A percentile compares a stretch with the other conserved stretches of the same genome.
Conservation (phyloP, 1,139 yeast genomes). For the Magnusiomyces tetraspermus region DNA sequence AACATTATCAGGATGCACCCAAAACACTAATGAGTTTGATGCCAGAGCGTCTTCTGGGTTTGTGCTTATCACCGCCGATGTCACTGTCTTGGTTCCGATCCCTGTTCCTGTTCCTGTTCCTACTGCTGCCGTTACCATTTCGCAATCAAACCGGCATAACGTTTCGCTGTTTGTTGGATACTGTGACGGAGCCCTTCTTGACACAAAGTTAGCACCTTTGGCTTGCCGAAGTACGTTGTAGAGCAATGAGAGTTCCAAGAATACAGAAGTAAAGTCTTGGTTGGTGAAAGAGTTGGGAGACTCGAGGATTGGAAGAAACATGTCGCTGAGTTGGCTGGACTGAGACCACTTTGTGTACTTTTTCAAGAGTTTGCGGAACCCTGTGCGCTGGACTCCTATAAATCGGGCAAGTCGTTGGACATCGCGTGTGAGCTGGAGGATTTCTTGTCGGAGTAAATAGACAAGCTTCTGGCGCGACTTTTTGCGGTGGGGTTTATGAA, state of each 20-base stretch:
- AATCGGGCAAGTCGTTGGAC: slow-evolving; percentile 66
- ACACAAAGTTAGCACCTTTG: slow-evolving; percentile 8
- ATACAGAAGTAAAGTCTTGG: slow-evolving; percentile 54
- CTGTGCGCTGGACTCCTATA: slow-evolving; percentile 71
- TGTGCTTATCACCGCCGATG: too few relatives aligned
- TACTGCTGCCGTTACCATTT: slow-evolving; percentile 30
- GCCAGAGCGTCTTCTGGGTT: too few relatives aligned
- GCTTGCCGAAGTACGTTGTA: slow-evolving; percentile 41
- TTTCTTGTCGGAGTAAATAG: slow-evolving; percentile 29
- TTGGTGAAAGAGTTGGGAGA: slow-evolving; percentile 48
- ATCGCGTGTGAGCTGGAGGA: slow-evolving; percentile 44
- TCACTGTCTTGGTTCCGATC: too few relatives aligned
- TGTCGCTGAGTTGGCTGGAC: slow-evolving; percentile 27
- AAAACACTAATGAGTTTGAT: too few relatives aligned
- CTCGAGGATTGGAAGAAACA: slow-evolving; percentile 31
- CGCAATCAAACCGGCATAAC: slow-evolving; percentile 34
- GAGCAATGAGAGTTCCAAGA: slow-evolving; percentile 52
- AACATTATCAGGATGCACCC: slow-evolving; percentile 36
- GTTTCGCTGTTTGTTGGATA: slow-evolving; percentile 17
- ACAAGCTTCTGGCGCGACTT: slow-evolving; percentile 23
- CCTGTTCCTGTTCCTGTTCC: too few relatives aligned
- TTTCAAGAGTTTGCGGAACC: slow-evolving; percentile 69
- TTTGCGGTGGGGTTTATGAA: not conserved
- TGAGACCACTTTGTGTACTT: slow-evolving; percentile 61
- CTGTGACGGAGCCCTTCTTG: slow-evolving; percentile 12